Percentiles rank a stretch among this genome's conserved stretches.
phyloP scores from a whole-genome alignment of 2,329 filamentous ascomycete genomes.

The Clathrospora elynae region DNA sequence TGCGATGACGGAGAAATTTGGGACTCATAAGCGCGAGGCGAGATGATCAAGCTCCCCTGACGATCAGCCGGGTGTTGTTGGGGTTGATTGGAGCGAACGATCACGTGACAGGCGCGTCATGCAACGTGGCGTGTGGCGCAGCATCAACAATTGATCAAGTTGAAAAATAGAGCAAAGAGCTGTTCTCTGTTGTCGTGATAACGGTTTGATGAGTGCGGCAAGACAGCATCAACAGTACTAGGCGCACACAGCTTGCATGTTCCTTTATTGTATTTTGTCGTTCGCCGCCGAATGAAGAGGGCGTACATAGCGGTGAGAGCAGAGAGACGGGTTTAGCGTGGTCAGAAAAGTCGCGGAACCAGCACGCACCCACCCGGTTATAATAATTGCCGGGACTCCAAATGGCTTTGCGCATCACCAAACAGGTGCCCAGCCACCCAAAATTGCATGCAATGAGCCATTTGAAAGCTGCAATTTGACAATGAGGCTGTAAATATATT shows the following conservation, averaged over 20 bases:
- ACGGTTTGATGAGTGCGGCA: not conserved
- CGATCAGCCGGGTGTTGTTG: constrained; percentile 9
- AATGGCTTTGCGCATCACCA: too few species aligned
- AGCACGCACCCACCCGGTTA: too few species aligned
- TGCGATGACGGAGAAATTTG: constrained; percentile 56
- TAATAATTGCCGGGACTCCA: too few species aligned
- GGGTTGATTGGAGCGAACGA: constrained; percentile 5
- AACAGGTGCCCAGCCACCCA: too few species aligned
- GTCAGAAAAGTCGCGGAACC: constrained; percentile 26
- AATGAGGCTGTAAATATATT: too few species aligned
- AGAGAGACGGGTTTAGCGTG: constrained; percentile 18
- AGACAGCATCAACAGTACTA: constrained; percentile 9
- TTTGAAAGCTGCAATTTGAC: too few species aligned
- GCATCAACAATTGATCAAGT: not conserved
- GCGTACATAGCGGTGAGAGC: constrained; percentile 21
- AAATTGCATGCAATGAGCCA: too few species aligned
- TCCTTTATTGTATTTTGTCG: constrained; percentile 9
- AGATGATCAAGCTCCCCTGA: constrained; percentile 9
- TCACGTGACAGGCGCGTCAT: constrained; percentile 4
- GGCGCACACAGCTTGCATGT: constrained; percentile 11
- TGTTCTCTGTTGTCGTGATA: not conserved
- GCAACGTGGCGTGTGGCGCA: constrained; percentile 13
- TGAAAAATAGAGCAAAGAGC: not conserved
- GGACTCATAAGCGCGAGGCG: not conserved
- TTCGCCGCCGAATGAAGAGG: constrained; percentile 6